phyloP scores from a whole-genome alignment of 2,329 filamentous ascomycete genomes.

The Penicillium sclerotiorum region DNA sequence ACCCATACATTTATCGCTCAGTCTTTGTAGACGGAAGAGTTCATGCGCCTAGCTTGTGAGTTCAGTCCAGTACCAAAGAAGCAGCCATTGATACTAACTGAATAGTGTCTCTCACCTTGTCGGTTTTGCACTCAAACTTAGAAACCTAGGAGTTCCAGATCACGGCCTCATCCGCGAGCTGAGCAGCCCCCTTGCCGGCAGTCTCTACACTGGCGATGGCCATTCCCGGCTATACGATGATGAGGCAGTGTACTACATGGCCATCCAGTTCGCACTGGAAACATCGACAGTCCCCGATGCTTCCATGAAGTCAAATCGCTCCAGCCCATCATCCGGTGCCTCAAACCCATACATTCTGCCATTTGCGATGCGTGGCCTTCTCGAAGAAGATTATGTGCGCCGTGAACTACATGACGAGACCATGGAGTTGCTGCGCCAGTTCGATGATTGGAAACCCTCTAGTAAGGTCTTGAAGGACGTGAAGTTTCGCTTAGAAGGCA shows the following conservation, averaged over 20 bases:
- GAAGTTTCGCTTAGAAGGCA: slow-evolving; percentile 88
- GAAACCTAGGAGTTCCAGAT: slow-evolving; percentile 89
- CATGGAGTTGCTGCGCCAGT: slow-evolving; percentile 76
- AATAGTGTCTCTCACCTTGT: slow-evolving; percentile 79
- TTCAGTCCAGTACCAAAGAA: neutral
- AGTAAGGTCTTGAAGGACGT: slow-evolving; percentile 95
- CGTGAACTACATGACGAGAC: slow-evolving; percentile 78
- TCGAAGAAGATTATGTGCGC: slow-evolving; percentile 90
- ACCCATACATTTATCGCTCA: slow-evolving; percentile 93
- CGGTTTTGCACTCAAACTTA: slow-evolving; percentile 88
- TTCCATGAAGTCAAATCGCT: slow-evolving; percentile 56
- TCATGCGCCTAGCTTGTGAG: slow-evolving; percentile 85
- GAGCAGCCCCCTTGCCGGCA: slow-evolving; percentile 83
- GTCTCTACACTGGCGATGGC: slow-evolving; percentile 86
- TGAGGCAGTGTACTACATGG: slow-evolving; percentile 77
- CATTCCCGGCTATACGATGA: slow-evolving; percentile 95
- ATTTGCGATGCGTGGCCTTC: slow-evolving; percentile 90
- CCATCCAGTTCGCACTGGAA: slow-evolving; percentile 72
- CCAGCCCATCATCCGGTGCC: slow-evolving; percentile 39
- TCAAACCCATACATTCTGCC: slow-evolving; percentile 88
- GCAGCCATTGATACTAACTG: neutral
- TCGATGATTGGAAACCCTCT: slow-evolving; percentile 88
- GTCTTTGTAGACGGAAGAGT: slow-evolving; percentile 93
- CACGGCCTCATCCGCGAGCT: slow-evolving; percentile 92
- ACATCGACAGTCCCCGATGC: slow-evolving; percentile 60